Percentiles rank a stretch among this genome's conserved stretches.
Evolutionary conservation across 345 rosid genomes (phyloP).

Genomic region (Stellera chamaejasme): DNA sequence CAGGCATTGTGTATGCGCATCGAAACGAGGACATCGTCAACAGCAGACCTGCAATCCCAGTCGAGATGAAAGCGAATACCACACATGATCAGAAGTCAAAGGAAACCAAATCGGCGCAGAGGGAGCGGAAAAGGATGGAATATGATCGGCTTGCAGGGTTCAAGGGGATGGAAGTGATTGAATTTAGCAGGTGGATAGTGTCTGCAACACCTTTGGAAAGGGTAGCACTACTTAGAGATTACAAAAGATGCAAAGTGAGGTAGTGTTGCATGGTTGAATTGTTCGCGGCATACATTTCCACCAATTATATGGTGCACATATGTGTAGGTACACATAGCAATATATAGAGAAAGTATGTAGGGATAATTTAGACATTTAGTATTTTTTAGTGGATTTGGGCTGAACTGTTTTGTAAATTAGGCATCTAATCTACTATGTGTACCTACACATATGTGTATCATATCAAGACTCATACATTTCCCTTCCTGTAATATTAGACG

Average conservation of each 20-base stretch:
- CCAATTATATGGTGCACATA: no score
- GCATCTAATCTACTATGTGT: no score
- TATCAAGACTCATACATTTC: no score
- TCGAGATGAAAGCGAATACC: slow-evolving; percentile 11
- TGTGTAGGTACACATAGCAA: no score
- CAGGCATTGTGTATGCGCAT: slow-evolving; percentile 76
- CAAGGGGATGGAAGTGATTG: slow-evolving; percentile 56
- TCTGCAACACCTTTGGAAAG: slow-evolving; percentile 40
- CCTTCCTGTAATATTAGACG: no score
- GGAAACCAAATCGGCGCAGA: slow-evolving; percentile 17
- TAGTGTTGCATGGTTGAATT: background rate
- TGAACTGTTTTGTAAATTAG: no score
- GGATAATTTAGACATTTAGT: no score
- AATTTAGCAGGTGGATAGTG: slow-evolving; percentile 74
- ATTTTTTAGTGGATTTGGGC: no score
- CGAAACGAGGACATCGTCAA: slow-evolving; percentile 78
- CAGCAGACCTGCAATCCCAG: slow-evolving; percentile 17
- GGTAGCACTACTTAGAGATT: slow-evolving; percentile 43
- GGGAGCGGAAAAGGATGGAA: slow-evolving; percentile 36
- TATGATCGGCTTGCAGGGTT: slow-evolving; percentile 48
- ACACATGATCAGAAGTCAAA: slow-evolving; percentile 13
- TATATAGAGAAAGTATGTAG: no score
- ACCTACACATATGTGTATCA: no score
- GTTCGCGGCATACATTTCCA: no score
- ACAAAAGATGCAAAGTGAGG: slow-evolving; percentile 29